Percentiles rank a stretch among this genome's conserved stretches.
Evolutionary conservation across 768 basidiomycete species (phyloP).

Genomic region (Suillus discolor): DNA sequence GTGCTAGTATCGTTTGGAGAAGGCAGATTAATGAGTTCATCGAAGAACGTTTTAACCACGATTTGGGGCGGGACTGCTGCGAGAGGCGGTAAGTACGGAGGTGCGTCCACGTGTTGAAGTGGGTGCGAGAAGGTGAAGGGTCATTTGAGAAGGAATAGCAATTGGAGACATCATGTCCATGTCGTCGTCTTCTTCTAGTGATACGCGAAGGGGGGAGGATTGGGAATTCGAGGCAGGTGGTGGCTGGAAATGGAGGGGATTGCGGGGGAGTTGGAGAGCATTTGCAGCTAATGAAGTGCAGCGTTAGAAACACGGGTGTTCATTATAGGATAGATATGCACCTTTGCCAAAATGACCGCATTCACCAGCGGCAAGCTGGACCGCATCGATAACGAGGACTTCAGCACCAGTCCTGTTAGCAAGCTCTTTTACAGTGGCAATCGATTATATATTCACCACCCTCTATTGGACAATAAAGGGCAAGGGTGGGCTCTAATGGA

Average conservation of each 20-base stretch:
- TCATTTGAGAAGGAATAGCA: conserved; percentile 48
- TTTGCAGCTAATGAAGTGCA: conserved; percentile 56
- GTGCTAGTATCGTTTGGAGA: conserved; percentile 31
- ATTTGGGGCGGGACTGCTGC: conserved; percentile 51
- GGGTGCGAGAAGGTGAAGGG: conserved; percentile 46
- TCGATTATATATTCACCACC: conserved; percentile 86
- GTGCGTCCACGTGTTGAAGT: conserved; percentile 36
- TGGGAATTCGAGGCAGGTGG: conserved; percentile 26
- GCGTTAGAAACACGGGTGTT: background rate
- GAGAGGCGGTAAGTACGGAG: conserved; percentile 37
- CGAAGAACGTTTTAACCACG: conserved; percentile 74
- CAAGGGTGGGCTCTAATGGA: conserved; percentile 78
- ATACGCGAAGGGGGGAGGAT: conserved; percentile 21
- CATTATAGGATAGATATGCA: conserved; percentile 26
- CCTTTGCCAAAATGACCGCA: conserved; percentile 86
- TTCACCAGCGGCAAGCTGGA: conserved; percentile 86
- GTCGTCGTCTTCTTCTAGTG: conserved; percentile 48
- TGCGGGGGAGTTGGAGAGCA: conserved; percentile 65
- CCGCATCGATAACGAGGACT: conserved; percentile 80
- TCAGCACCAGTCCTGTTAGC: conserved; percentile 76
- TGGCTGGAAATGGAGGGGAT: conserved; percentile 72
- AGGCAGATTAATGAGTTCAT: conserved; percentile 70
- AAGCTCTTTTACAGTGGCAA: conserved; percentile 75
- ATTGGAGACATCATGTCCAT: conserved; percentile 48
- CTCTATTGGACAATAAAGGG: conserved; percentile 78